These are phyloP conservation scores for Davidsoniella neocaledoniae DNA, from an alignment of 2,329 filamentous ascomycete genomes.

Conservation along the genomic window DNA sequence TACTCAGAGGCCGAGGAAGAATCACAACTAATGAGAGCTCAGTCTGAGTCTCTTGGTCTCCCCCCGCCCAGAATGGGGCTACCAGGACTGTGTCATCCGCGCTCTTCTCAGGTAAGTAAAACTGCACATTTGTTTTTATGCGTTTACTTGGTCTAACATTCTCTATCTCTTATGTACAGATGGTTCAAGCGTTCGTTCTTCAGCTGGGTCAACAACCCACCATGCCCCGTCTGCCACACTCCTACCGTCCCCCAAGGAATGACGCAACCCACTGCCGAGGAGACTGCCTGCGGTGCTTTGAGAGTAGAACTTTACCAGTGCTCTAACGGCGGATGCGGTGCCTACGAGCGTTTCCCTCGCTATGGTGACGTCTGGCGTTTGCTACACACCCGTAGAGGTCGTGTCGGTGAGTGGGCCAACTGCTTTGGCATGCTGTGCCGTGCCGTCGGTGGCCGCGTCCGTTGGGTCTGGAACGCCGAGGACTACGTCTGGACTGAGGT, in stretches of 20 bases:
- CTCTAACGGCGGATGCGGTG: constrained; percentile 55
- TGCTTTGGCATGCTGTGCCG: constrained; percentile 98
- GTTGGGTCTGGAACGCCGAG: constrained; percentile 97
- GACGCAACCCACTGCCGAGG: constrained; percentile 72
- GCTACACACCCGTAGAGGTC: constrained; percentile 68
- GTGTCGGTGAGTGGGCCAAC: constrained; percentile 92
- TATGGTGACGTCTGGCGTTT: constrained; percentile 93
- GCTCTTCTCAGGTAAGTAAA: constrained; percentile 55
- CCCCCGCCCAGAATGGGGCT: constrained; percentile 84
- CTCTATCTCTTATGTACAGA: constrained; percentile 14
- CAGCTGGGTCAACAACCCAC: constrained; percentile 89
- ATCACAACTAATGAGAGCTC: constrained; percentile 67
- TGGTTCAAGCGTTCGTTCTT: constrained; percentile 97
- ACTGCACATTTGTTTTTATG: constrained; percentile 18
- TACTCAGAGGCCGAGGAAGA: constrained; percentile 93
- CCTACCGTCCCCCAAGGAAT: constrained; percentile 72
- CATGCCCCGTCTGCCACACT: constrained; percentile 64
- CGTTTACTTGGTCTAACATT: not conserved
- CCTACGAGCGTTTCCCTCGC: constrained; percentile 77
- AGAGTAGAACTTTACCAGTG: constrained; percentile 85
- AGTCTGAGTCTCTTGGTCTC: constrained; percentile 73
- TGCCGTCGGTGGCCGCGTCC: constrained; percentile 73
- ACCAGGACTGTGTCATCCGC: constrained; percentile 89
- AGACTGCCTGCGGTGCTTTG: constrained; percentile 72
- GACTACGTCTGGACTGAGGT: constrained; percentile 97